Base-by-base conservation (phyloP, 768 basidiomycete genomes). In the Leccinum disarticulatum region DNA sequence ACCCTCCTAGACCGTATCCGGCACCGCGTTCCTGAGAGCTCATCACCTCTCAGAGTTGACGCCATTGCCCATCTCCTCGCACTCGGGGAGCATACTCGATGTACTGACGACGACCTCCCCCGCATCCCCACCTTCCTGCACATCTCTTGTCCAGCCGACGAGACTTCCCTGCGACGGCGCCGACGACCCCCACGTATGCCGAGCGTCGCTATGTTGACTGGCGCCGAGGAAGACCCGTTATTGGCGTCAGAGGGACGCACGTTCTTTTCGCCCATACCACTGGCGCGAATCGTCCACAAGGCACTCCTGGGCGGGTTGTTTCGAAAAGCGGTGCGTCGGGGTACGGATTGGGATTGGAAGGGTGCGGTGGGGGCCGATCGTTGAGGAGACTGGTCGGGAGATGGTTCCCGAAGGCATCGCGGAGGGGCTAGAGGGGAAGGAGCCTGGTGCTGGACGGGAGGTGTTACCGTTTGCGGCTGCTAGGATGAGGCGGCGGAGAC, bases 301-400 rank as follows among this genome's bases (percentile, higher is more conserved):
- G 59, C 60, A 5, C 63, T 70, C 13, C 19, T 72, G 4, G 66
- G 64, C 2, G 62, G 43, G 33, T 38, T 72, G 17, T 70, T 62
- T 17, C 67, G 51, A 41, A 73, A 73, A 38, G 63, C 61, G 17
- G 49, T 64, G 17, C 59, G 55, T 22, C 60, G 63, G 2, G 46
- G 47, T 17, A 28, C 36, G 3, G 70, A 58, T 13, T 69, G 72
- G 70, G 65, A 70, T 19, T 71, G 72, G 70, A 70, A 59, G 19
- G 58, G 54, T 7, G 57, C 60, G 2, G 60, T 27, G 3, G 48
- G n/a, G 22, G 3, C 36, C 36, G 13, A 73, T 73, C 17, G 0
- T 73, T 22, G 48, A 54, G 28, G 60, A 66, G 35, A 59, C 72
- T 1, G 54, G 14, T 11, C 53, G 30, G 6, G 64, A 65, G 41